Conservation (phyloP, 345 rosid species). For the Eucalyptus erythrocorys region DNA sequence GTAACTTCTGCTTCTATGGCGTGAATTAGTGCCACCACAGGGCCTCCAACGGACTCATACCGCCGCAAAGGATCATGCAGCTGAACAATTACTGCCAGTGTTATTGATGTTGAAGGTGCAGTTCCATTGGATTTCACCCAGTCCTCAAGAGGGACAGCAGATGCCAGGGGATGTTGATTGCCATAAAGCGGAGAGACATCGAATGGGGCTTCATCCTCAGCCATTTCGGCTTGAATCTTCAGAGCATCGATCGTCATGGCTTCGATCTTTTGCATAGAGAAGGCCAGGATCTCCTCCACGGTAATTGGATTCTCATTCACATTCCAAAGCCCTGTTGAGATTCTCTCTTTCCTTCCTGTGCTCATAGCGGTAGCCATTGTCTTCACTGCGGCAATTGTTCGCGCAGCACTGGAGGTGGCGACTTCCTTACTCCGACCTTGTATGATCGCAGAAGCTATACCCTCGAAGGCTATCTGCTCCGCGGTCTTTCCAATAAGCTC, state of each 20-base stretch:
- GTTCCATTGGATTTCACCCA: slow-evolving; percentile 29
- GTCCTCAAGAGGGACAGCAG: slow-evolving; percentile 54
- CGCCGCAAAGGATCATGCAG: slow-evolving; percentile 77
- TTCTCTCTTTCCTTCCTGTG: slow-evolving; percentile 74
- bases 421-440: slow-evolving; percentile 91
- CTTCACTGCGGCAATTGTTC: slow-evolving; percentile 71
- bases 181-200: slow-evolving; percentile 42
- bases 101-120: slow-evolving; percentile 5
- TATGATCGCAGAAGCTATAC: slow-evolving; percentile 88
- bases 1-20: slow-evolving; percentile 13
- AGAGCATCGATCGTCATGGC: slow-evolving; percentile 71
- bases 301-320: slow-evolving; percentile 47
- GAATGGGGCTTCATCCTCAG: slow-evolving; percentile 77
- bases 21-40: slow-evolving; percentile 45
- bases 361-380: slow-evolving; percentile 57
- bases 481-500: slow-evolving; percentile 90
- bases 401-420: slow-evolving; percentile 82
- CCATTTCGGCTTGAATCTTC: slow-evolving; percentile 78
- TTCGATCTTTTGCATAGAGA: slow-evolving; percentile 74
- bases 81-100: slow-evolving; percentile 47
- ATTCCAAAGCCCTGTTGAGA: slow-evolving; percentile 79
- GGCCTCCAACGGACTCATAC: slow-evolving; percentile 86
- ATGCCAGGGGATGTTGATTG: slow-evolving; percentile 38
- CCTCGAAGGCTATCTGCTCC: slow-evolving; percentile 94
- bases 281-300: slow-evolving; percentile 61